Conservation (phyloP, 352 stramenopile species). For the Pelagophyceae sp. region DNA sequence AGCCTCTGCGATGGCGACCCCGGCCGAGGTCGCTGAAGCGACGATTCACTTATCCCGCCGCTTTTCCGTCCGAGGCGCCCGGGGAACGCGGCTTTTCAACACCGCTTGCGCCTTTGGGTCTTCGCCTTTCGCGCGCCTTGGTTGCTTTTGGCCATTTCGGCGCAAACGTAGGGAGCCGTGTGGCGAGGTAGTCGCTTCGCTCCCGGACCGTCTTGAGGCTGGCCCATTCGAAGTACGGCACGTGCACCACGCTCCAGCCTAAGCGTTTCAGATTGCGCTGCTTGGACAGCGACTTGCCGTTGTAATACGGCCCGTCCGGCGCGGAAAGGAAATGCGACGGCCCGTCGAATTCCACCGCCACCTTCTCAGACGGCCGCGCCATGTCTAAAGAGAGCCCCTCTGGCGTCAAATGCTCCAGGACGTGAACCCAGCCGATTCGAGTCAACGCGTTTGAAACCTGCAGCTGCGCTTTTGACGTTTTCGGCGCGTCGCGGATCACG, state of each 20-base stretch:
- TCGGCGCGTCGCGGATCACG: no score
- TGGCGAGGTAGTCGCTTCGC: no score
- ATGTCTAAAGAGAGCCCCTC: background rate
- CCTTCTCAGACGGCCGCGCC: background rate
- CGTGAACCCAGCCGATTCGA: background rate
- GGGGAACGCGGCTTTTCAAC: no score
- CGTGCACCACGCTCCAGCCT: background rate
- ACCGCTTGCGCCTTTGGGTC: no score
- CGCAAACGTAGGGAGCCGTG: no score
- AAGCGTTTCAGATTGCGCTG: background rate
- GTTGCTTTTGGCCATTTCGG: no score
- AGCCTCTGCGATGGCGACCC: no score
- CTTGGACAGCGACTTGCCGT: background rate
- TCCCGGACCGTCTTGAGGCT: no score
- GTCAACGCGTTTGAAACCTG: background rate
- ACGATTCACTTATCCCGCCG: no score
- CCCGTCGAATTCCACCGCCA: background rate
- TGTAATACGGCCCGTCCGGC: background rate
- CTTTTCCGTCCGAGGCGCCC: no score
- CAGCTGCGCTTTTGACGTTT: background rate
- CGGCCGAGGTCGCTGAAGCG: no score
- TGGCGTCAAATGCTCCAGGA: background rate
- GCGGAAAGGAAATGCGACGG: background rate
- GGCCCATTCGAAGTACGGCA: background rate
- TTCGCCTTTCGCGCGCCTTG: no score